Evolutionary conservation across 2,329 filamentous ascomycete species (phyloP).

Genomic region (Aspergillus texensis): DNA sequence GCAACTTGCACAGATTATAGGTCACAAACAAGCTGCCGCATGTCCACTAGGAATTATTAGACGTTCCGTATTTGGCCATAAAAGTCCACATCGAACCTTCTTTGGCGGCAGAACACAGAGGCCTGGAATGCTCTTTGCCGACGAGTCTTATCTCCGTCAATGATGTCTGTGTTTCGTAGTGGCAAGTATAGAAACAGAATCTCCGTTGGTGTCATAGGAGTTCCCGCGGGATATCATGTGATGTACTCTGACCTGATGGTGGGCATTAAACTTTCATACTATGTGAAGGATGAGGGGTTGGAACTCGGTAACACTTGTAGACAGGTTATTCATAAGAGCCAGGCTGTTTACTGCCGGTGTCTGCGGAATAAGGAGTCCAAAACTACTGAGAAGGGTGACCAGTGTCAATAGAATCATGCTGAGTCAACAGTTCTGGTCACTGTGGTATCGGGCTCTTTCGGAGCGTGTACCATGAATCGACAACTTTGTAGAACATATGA

Average conservation of each 20-base stretch:
- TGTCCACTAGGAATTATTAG: too few relatives aligned
- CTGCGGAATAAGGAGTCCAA: background rate
- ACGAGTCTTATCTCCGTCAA: background rate
- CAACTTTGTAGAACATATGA: fast-evolving
- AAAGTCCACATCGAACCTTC: too few relatives aligned
- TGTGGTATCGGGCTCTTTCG: background rate
- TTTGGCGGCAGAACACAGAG: background rate
- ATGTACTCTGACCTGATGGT: conserved; percentile 19
- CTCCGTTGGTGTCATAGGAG: background rate
- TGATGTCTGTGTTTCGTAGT: background rate
- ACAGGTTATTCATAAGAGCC: too few relatives aligned
- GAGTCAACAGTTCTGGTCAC: background rate
- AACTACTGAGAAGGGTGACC: background rate
- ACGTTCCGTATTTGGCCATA: too few relatives aligned
- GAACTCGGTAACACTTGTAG: background rate
- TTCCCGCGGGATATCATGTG: background rate
- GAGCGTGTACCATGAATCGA: background rate
- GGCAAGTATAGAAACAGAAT: background rate
- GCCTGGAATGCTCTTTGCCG: background rate
- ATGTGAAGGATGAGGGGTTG: background rate
- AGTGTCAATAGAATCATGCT: background rate
- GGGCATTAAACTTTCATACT: background rate
- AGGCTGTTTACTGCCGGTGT: background rate
- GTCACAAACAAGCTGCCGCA: too few relatives aligned
- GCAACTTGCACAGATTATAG: too few relatives aligned